Base-by-base conservation (phyloP, 2,329 filamentous ascomycete genomes). In the Alternaria sp. region DNA sequence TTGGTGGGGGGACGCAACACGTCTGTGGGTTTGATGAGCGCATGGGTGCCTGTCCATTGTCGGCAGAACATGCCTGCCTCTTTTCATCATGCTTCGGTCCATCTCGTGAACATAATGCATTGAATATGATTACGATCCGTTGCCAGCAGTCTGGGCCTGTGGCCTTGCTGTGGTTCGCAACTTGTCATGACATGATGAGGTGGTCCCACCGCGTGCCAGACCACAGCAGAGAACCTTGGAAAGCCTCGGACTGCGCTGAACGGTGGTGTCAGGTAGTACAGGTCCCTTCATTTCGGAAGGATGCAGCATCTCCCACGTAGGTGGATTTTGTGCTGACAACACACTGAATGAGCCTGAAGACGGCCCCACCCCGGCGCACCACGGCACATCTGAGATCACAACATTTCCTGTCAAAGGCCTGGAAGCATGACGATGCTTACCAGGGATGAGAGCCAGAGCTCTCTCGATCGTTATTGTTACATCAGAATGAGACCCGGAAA, bases 211-310 rank as follows among this genome's bases (percentile, higher is more conserved):
- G 57, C 24, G 24, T 26, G 24, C 24, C 24, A 26, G 24, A 26
- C 24, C 24, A 26, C 24, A 26, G 24, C 58, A 63, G 38, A 39
- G 28, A 60, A 46, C 32, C 53, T 51, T 52, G 54, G 46, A 58
- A 58, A 59, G 43, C 62, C 58, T 64, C 56, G 64, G 59, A 62
- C 56, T 51, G 59, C 63, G 53, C 56, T 59, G 43, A 54, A 49
- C 56, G 57, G 61, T 56, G 53, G 66, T 67, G 64, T 61, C 65
- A 75, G 67, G 74, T 71, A 54, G 69, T 67, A 77, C 75, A 73
- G 68, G 62, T 65, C 73, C 75, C 74, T 77, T 76, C 73, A 78
- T 78, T 78, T 78, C 75, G 75, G 76, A 66, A 70, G 49, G 61
- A 70, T 76, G 73, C 73, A 77, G 70, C 68, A 76, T 78, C 72